Conservation (phyloP, 2,329 filamentous ascomycete genomes). For the Lachnellula cervina region DNA sequence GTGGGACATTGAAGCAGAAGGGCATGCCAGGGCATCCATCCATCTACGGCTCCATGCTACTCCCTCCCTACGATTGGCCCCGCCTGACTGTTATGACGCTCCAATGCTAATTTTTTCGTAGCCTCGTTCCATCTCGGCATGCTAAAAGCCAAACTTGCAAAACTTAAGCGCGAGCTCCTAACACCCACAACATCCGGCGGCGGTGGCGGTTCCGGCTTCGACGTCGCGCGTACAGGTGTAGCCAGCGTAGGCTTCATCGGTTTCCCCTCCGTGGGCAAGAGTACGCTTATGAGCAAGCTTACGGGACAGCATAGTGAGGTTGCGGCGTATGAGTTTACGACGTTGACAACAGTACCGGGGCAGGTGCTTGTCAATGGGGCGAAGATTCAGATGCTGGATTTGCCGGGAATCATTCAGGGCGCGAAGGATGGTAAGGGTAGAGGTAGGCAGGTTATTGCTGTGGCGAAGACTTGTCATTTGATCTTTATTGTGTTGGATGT, state of each 20-base stretch:
- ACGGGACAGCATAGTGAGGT: constrained; percentile 97
- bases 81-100: neutral
- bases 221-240: constrained; percentile 95
- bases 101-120: neutral
- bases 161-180: constrained; percentile 92
- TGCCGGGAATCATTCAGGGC: constrained; percentile 97
- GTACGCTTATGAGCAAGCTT: constrained; percentile 89
- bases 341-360: constrained; percentile 91
- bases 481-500: constrained; percentile 99
- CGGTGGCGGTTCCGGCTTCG: constrained; percentile 83
- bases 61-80: too few species aligned
- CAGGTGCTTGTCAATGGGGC: constrained; percentile 96
- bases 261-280: constrained; percentile 97
- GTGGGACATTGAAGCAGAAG: too few species aligned
- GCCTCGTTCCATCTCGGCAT: constrained; percentile 88
- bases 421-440: constrained; percentile 97
- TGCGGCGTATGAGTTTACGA: constrained; percentile 98
- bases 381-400: constrained; percentile 95
- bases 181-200: constrained; percentile 81
- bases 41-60: too few species aligned
- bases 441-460: constrained; percentile 96
- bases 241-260: constrained; percentile 97
- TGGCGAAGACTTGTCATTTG: constrained; percentile 96
- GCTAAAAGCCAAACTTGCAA: constrained; percentile 95
- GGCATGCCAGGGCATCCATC: too few species aligned